Conservation (phyloP, 2,329 filamentous ascomycete genomes). For the Apiospora aurea region DNA sequence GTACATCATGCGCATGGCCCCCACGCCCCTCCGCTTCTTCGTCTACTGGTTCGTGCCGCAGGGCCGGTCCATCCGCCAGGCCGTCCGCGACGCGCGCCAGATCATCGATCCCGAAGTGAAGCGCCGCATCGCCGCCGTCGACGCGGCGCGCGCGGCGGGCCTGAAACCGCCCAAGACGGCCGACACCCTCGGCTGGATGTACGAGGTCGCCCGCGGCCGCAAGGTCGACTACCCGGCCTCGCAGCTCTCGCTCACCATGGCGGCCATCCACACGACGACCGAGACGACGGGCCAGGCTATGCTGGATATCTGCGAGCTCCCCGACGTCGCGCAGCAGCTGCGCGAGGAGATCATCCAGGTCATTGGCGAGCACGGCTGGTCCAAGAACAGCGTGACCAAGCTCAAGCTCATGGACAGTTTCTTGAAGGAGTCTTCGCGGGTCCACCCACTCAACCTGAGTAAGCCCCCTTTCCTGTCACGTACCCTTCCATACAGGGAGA, state of each 20-base stretch:
- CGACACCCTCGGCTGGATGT: conserved; percentile 53
- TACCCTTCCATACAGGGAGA: conserved; percentile 31
- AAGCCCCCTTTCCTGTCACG: conserved; percentile 27
- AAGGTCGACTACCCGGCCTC: conserved; percentile 42
- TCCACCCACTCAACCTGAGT: conserved; percentile 40
- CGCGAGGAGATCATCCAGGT: conserved; percentile 52
- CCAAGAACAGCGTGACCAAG: conserved; percentile 43
- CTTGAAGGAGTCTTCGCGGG: conserved; percentile 47
- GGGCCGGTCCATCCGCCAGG: conserved; percentile 45
- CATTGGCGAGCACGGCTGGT: conserved; percentile 41
- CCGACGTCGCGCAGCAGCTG: conserved; percentile 52
- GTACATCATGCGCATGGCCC: conserved; percentile 48
- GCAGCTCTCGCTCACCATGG: conserved; percentile 47
- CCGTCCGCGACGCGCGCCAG: conserved; percentile 45
- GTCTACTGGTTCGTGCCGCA: conserved; percentile 53
- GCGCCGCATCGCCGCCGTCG: conserved; percentile 38
- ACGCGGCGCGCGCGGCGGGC: conserved; percentile 36
- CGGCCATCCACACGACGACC: conserved; percentile 52
- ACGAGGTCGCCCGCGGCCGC: conserved; percentile 44
- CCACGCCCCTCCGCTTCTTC: conserved; percentile 48
- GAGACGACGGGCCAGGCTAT: conserved; percentile 46
- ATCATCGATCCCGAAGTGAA: conserved; percentile 45
- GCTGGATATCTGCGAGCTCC: conserved; percentile 52
- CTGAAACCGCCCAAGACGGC: conserved; percentile 43
- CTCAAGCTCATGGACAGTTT: conserved; percentile 50